Conservation (phyloP, 2,329 filamentous ascomycete species). For the Alternaria alternata region DNA sequence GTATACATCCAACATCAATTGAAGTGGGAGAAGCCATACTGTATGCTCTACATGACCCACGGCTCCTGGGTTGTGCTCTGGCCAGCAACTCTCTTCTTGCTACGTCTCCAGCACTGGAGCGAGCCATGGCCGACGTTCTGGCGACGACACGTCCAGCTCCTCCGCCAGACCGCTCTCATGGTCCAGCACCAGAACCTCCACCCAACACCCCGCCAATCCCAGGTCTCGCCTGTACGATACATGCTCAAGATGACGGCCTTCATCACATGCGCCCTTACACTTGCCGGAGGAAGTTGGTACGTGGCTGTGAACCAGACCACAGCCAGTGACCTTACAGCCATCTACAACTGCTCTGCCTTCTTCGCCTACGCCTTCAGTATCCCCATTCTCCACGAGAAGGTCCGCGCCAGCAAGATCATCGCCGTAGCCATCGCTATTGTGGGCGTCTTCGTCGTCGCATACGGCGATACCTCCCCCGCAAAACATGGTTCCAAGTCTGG, state of each 20-base stretch:
- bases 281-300: constrained; percentile 95
- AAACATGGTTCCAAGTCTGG: constrained; percentile 65
- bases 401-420: constrained; percentile 83
- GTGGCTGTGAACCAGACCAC: constrained; percentile 93
- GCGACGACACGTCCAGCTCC: constrained; percentile 71
- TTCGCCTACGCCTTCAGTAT: constrained; percentile 98
- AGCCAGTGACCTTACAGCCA: constrained; percentile 91
- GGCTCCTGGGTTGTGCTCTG: constrained; percentile 91
- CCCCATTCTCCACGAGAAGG: constrained; percentile 82
- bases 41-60: constrained; percentile 98
- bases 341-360: constrained; percentile 99
- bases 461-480: constrained; percentile 72
- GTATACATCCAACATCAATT: constrained; percentile 92
- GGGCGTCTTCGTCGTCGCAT: constrained; percentile 93
- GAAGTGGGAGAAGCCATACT: constrained; percentile 98
- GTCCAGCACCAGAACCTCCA: constrained; percentile 80
- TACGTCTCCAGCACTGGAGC: constrained; percentile 80
- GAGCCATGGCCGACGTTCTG: constrained; percentile 87
- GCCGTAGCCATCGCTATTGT: constrained; percentile 87
- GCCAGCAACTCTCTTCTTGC: constrained; percentile 81
- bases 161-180: constrained; percentile 79
- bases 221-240: constrained; percentile 70
- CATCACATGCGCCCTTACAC: constrained; percentile 83
- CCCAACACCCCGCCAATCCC: constrained; percentile 59
- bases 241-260: constrained; percentile 80